Percentiles rank a stretch among this genome's conserved stretches.
Conservation (phyloP, 1,284 basidiomycete genomes). For the Ceratobasidium sp. region DNA sequence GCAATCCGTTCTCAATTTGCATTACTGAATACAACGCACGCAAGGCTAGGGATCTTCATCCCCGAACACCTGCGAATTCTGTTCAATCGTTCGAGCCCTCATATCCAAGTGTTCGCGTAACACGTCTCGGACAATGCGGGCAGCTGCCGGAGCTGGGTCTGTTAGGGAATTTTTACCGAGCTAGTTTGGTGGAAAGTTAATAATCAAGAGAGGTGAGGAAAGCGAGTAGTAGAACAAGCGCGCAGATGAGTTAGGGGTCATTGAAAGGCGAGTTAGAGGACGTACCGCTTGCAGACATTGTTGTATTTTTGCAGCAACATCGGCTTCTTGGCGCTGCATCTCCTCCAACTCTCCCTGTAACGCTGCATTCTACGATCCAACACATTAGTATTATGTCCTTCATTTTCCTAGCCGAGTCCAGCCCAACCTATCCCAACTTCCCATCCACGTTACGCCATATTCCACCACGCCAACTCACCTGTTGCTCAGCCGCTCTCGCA, state of each 20-base stretch:
- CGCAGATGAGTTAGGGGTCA: not conserved
- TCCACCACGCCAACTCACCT: constrained; percentile 22
- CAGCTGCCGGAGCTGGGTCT: constrained; percentile 34
- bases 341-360: constrained; percentile 36
- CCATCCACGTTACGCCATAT: not conserved
- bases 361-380: constrained; percentile 21
- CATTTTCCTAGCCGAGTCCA: not conserved
- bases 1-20: constrained; percentile 4
- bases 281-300: constrained; percentile 38
- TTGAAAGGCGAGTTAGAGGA: not conserved
- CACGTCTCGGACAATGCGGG: constrained; percentile 30
- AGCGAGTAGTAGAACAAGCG: not conserved
- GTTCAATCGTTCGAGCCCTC: constrained; percentile 35
- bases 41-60: constrained; percentile 9
- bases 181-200: too few relatives aligned
- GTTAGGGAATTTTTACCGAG: constrained; percentile 26
- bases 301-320: constrained; percentile 21
- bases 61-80: constrained; percentile 19
- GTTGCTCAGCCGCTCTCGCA: constrained; percentile 43
- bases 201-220: not conserved
- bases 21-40: not conserved
- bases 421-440: too few relatives aligned
- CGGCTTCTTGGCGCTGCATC: constrained; percentile 36
- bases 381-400: not conserved
- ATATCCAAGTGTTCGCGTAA: constrained; percentile 39